Evolutionary conservation across 768 basidiomycete species (phyloP), one percentile per base, ranked within the genome.

Genomic region (Podaxis sp.): DNA sequence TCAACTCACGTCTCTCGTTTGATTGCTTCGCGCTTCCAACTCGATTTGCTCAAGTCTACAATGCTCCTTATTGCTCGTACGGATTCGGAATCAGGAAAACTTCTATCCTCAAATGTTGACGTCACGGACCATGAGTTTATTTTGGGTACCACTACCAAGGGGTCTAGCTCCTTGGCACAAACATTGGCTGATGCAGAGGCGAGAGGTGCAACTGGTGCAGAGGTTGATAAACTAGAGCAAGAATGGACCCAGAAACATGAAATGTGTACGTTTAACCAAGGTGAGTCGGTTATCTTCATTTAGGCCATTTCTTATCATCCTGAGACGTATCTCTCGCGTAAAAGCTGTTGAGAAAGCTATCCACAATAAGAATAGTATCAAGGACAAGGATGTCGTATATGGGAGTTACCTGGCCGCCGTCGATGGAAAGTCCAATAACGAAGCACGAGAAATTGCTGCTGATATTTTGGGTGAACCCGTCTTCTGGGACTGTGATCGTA

Each of bases 51-150:
- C 69, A 90, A 92, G 71, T 89, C 88, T 61, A 90, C 91, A 3
- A 92, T 93, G 87, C 83, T 94, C 43, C 76, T 94, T 65, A 93
- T 98, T 64, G 94, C 94, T 11, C 88, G 96, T 55, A 96, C 95
- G 0, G 96, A 98, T 72, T 88, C 94, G 22, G 93, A 96, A 74
- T 91, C 89, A 17, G 93, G 84, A 49, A 90, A 87, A 72, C 85
- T 96, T 38, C 81, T 98, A 61, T 90, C 91, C 5, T 91, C 90
- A 24, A 93, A 88, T 55, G 81, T 96, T 33, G 96, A 97, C 70
- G 73, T 84, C 52, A 79, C 81, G 33, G 96, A 98, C 76, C 93
- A 96, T 61, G 86, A 89, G 66, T 89, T 85, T 72, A 86, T 93
- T 61, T 69, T 83, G 27, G 90, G 89, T 6, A 90, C 88, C 2